phyloP scores from a whole-genome alignment of 2,329 filamentous ascomycete species.

The Stagonosporopsis chrysanthemi region DNA sequence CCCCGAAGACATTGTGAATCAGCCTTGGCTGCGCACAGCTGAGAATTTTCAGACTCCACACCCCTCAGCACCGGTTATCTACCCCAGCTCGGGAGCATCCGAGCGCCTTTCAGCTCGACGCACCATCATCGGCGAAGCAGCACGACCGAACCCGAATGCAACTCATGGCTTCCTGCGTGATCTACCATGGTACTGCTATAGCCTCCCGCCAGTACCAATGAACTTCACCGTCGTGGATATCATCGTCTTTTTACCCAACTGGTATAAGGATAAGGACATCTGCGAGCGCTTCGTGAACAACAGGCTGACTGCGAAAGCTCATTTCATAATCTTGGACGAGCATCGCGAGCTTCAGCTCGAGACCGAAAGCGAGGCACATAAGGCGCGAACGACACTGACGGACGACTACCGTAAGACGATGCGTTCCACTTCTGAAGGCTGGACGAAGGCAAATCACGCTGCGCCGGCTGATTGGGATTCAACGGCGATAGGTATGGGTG shows the following conservation, averaged over 20 bases:
- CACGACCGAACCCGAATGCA: neutral
- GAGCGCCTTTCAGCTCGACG: conserved; percentile 4
- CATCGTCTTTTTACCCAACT: conserved; percentile 26
- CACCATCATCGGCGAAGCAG: conserved; percentile 17
- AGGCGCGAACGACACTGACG: conserved; percentile 20
- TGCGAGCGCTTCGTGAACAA: conserved; percentile 27
- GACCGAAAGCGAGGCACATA: conserved; percentile 6
- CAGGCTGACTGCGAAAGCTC: conserved; percentile 20
- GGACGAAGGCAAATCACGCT: conserved; percentile 20
- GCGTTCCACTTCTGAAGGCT: conserved; percentile 14
- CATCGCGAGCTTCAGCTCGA: conserved; percentile 17
- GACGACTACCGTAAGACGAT: conserved; percentile 28
- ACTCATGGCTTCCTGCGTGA: conserved; percentile 5
- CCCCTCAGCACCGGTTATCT: neutral
- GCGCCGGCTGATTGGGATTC: conserved; percentile 20
- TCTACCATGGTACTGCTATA: conserved; percentile 21
- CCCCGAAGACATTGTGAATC: neutral
- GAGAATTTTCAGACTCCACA: neutral
- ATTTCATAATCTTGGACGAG: conserved; percentile 26
- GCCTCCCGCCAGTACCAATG: conserved; percentile 10
- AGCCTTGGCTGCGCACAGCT: neutral
- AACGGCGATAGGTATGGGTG: conserved; percentile 3
- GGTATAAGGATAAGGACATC: conserved; percentile 24
- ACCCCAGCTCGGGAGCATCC: conserved; percentile 4
- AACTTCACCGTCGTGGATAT: conserved; percentile 31